Percentiles rank a stretch among this genome's conserved stretches.
Conservation (phyloP, 129 eudicot species). For the Helichrysum umbraculigerum region DNA sequence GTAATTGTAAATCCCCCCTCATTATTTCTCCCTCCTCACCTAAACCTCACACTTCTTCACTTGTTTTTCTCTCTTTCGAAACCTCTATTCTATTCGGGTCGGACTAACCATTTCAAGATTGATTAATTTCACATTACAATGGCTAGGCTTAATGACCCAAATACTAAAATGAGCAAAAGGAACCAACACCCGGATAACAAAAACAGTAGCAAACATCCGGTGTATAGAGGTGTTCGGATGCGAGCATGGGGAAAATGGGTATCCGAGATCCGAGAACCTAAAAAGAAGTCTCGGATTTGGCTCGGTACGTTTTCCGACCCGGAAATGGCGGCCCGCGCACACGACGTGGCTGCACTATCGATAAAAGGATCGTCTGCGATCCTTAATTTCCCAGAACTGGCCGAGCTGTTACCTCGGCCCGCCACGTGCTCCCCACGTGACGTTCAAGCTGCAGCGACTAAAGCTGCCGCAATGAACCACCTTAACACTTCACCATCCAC, state of each 20-base stretch:
- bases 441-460: conserved; percentile 64
- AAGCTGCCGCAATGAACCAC: conserved; percentile 55
- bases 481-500: conserved; percentile 27
- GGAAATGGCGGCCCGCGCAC: conserved; percentile 51
- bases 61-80: conserved; percentile 3
- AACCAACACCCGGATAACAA: conserved; percentile 13
- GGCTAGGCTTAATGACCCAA: conserved; percentile 10
- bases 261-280: conserved; percentile 45
- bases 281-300: conserved; percentile 48
- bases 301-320: conserved; percentile 41
- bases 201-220: conserved; percentile 32
- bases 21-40: conserved; percentile 20
- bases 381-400: conserved; percentile 66
- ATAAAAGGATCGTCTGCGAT: conserved; percentile 37
- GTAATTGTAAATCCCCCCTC: conserved; percentile 11
- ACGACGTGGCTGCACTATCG: conserved; percentile 40
- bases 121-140: conserved; percentile 17
- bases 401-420: conserved; percentile 52
- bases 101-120: conserved; percentile 27
- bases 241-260: conserved; percentile 49
- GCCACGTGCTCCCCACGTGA: conserved; percentile 41
- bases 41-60: conserved; percentile 21
- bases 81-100: neutral
- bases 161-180: conserved; percentile 23
- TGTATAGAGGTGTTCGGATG: conserved; percentile 44